A percentile compares a stretch with the other conserved stretches of the same genome.
These are phyloP conservation scores for Trifolium subterraneum DNA, from an alignment of 306 rosid genomes.

Conservation along the genomic window DNA sequence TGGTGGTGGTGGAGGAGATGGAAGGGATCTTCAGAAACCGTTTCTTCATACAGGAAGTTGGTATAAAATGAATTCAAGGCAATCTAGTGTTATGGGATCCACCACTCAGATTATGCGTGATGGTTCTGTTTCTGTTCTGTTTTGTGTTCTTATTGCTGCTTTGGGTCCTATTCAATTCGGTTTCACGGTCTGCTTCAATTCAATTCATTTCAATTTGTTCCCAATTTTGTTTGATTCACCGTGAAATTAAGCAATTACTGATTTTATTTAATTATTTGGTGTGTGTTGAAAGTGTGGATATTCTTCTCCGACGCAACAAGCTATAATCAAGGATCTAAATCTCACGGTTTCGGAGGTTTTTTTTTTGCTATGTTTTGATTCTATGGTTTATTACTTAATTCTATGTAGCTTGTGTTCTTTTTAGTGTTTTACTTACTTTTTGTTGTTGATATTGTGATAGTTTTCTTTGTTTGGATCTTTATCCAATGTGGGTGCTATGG, in stretches of 20 bases:
- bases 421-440: neutral
- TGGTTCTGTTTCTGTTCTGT: slow-evolving; percentile 72
- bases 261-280: neutral
- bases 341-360: slow-evolving; percentile 77
- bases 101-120: slow-evolving; percentile 68
- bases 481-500: slow-evolving; percentile 90
- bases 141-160: slow-evolving; percentile 85
- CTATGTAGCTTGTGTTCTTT: neutral
- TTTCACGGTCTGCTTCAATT: slow-evolving; percentile 54
- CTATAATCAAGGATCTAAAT: slow-evolving; percentile 60
- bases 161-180: slow-evolving; percentile 92
- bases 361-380: neutral
- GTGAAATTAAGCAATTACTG: neutral
- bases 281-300: slow-evolving; percentile 63
- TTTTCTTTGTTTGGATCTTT: slow-evolving; percentile 81
- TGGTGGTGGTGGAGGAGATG: slow-evolving; percentile 43
- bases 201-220: neutral
- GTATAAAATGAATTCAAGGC: slow-evolving; percentile 83
- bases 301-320: slow-evolving; percentile 82
- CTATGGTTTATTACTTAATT: neutral
- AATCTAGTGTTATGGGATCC: slow-evolving; percentile 65
- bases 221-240: slow-evolving; percentile 5
- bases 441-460: slow-evolving; percentile 46
- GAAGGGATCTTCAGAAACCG: slow-evolving; percentile 73
- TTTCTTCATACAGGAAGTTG: slow-evolving; percentile 88